Conservation (phyloP, 768 basidiomycete genomes). For the Tulasnella sp. region DNA sequence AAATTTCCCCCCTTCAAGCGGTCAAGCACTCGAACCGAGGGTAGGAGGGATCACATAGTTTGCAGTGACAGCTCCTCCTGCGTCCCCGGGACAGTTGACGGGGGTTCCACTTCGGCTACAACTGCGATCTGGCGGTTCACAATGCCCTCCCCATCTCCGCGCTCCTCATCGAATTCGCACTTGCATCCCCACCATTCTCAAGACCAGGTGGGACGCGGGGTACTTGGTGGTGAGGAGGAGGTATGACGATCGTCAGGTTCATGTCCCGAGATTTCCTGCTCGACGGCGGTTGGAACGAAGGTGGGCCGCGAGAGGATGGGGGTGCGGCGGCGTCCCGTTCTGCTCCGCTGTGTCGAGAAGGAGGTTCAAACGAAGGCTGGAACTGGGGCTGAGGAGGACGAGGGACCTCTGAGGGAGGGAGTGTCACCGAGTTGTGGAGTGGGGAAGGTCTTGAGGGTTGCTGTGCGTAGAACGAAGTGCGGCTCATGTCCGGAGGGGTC, state of each 20-base stretch:
- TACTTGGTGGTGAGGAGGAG: not conserved
- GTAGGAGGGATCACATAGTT: too few species aligned
- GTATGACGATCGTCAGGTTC: not conserved
- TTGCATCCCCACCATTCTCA: not conserved
- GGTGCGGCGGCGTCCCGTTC: not conserved
- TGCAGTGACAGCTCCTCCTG: too few species aligned
- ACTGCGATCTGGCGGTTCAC: not conserved
- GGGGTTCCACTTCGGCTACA: not conserved
- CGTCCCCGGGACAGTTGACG: not conserved
- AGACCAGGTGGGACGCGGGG: not conserved
- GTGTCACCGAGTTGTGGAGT: not conserved
- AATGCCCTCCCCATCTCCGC: not conserved
- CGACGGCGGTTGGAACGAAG: not conserved
- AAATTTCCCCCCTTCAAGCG: too few species aligned
- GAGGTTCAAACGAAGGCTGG: not conserved
- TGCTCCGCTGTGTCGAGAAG: not conserved
- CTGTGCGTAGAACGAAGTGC: not conserved
- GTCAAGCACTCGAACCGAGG: too few species aligned
- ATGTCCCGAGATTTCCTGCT: not conserved
- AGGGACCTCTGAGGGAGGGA: not conserved
- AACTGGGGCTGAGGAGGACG: not conserved
- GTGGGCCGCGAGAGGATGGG: not conserved
- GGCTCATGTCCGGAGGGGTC: not conserved
- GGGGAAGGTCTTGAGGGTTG: not conserved
- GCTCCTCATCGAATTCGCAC: not conserved